Evolutionary conservation across 2,329 filamentous ascomycete genomes (phyloP).

Genomic region (Monosporascus sp.): DNA sequence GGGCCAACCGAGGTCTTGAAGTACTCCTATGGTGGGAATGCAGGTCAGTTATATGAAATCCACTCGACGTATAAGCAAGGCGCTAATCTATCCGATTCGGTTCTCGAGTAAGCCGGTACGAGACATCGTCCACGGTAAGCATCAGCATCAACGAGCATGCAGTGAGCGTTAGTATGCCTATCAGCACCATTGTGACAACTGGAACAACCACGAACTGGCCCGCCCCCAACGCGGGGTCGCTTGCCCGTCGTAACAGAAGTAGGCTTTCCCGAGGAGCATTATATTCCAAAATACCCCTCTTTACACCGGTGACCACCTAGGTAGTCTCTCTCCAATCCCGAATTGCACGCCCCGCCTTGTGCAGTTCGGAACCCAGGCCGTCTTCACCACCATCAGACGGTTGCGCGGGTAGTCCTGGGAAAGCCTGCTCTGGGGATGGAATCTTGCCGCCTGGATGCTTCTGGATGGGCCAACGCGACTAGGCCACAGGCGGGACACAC

Average conservation of each 20-base stretch:
- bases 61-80: slow-evolving; percentile 26
- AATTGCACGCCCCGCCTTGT: background rate
- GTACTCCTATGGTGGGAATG: slow-evolving; percentile 78
- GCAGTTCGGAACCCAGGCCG: background rate
- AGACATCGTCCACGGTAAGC: slow-evolving; percentile 13
- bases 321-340: background rate
- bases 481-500: background rate
- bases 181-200: slow-evolving; percentile 7
- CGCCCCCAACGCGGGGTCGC: background rate
- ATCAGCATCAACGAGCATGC: slow-evolving; percentile 55
- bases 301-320: background rate
- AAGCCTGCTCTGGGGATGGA: background rate
- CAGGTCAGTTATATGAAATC: slow-evolving; percentile 59
- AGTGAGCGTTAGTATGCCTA: slow-evolving; percentile 42
- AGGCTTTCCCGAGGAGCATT: background rate
- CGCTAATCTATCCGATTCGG: slow-evolving; percentile 20
- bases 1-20: slow-evolving; percentile 82
- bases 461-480: background rate
- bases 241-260: background rate
- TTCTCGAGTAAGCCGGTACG: slow-evolving; percentile 16
- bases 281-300: background rate
- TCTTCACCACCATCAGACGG: background rate
- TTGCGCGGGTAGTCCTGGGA: background rate
- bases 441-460: background rate
- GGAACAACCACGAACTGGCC: background rate